phyloP scores from a whole-genome alignment of 257 asterid genomes.

The Scutellaria minor region DNA sequence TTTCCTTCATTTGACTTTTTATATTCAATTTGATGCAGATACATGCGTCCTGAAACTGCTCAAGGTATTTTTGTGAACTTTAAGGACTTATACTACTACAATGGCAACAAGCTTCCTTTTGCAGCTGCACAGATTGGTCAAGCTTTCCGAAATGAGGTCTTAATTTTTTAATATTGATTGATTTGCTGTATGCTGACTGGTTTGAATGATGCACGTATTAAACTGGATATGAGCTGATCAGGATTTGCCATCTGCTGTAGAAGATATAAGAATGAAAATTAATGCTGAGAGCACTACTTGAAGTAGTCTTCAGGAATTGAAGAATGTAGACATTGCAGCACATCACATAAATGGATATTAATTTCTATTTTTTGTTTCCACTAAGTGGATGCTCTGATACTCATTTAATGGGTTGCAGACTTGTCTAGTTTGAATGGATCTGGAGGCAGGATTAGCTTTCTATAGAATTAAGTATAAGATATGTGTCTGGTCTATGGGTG shows the following conservation, averaged over 20 bases:
- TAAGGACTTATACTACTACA: slow-evolving; percentile 70
- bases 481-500: too few relatives aligned
- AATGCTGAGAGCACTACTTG: not conserved
- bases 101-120: slow-evolving; percentile 76
- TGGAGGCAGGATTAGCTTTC: slow-evolving; percentile 7
- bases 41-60: slow-evolving; percentile 90
- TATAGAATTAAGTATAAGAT: slow-evolving; percentile 2
- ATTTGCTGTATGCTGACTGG: slow-evolving; percentile 1
- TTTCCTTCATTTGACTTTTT: slow-evolving; percentile 15
- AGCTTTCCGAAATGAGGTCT: slow-evolving; percentile 82
- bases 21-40: slow-evolving; percentile 44
- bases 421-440: slow-evolving; percentile 4
- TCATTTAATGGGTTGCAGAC: not conserved
- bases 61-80: slow-evolving; percentile 88
- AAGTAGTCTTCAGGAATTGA: slow-evolving; percentile 1
- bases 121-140: slow-evolving; percentile 92
- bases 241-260: slow-evolving; percentile 7
- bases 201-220: not conserved
- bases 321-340: slow-evolving; percentile 27
- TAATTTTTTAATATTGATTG: slow-evolving; percentile 10
- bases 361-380: not conserved
- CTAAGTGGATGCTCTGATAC: not conserved
- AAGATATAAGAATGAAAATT: not conserved
- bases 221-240: slow-evolving; percentile 16
- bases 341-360: slow-evolving; percentile 14